Evolutionary conservation across 2,329 filamentous ascomycete genomes (phyloP).

Genomic region (Colletotrichum magnum): DNA sequence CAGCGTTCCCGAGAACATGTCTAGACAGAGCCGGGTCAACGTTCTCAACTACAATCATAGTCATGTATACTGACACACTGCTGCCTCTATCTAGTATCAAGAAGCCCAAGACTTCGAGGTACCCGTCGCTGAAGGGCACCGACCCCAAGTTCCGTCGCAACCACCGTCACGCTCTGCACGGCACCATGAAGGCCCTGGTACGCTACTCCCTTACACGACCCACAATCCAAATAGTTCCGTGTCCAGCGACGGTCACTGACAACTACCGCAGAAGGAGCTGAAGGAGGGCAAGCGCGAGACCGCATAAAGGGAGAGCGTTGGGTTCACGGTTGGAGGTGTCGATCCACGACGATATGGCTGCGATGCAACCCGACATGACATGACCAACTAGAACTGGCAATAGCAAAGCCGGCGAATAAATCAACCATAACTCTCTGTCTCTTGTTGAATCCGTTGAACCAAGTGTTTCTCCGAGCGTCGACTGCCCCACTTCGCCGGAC

Average conservation of each 20-base stretch:
- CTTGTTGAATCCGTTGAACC: not conserved
- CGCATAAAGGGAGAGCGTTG: constrained; percentile 67
- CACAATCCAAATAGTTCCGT: too few species aligned
- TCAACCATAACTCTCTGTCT: constrained; percentile 24
- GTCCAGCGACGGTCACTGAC: constrained; percentile 49
- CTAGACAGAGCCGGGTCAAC: not conserved
- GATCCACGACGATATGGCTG: constrained; percentile 33
- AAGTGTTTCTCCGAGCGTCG: not conserved
- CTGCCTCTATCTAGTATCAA: constrained; percentile 81
- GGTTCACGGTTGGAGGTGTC: constrained; percentile 31
- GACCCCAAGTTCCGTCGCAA: constrained; percentile 99
- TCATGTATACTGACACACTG: constrained; percentile 17
- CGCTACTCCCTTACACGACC: constrained; percentile 53
- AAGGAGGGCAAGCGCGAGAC: constrained; percentile 95
- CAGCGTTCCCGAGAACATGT: not conserved
- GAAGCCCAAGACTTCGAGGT: constrained; percentile 99
- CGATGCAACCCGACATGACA: constrained; percentile 29
- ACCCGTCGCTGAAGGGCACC: constrained; percentile 98
- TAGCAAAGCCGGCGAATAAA: constrained; percentile 28
- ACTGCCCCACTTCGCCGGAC: too few species aligned
- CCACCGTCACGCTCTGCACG: constrained; percentile 99
- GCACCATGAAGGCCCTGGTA: constrained; percentile 98
- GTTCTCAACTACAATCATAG: not conserved
- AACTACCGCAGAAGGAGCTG: constrained; percentile 85
- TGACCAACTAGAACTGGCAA: constrained; percentile 27